Conservation (phyloP, 2,329 filamentous ascomycete genomes). For the Calycina marina region DNA sequence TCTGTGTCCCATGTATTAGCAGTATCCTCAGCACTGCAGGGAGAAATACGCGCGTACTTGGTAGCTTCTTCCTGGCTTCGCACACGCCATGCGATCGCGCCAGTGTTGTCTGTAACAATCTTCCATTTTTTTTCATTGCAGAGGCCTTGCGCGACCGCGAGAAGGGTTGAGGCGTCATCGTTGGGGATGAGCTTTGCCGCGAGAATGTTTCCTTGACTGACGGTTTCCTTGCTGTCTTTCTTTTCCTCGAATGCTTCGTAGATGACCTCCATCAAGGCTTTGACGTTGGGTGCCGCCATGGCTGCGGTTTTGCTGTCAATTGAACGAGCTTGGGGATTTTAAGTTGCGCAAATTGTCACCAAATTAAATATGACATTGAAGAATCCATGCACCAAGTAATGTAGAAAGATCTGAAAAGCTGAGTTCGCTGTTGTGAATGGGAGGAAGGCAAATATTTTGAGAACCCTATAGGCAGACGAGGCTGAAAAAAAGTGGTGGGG, state of each 20-base stretch:
- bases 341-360: too few species aligned
- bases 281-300: constrained; percentile 10
- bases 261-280: constrained; percentile 15
- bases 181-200: constrained; percentile 42
- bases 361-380: constrained; percentile 34
- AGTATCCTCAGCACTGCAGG: neutral
- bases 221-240: neutral
- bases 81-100: constrained; percentile 41
- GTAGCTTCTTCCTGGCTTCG: constrained; percentile 44
- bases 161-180: constrained; percentile 37
- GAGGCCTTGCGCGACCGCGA: constrained; percentile 41
- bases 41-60: constrained; percentile 31
- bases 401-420: constrained; percentile 16
- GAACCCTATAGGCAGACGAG: constrained; percentile 9
- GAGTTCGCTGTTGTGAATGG: constrained; percentile 9
- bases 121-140: constrained; percentile 46
- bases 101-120: constrained; percentile 27
- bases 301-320: too few species aligned
- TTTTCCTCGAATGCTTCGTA: constrained; percentile 16
- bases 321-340: too few species aligned
- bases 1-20: constrained; percentile 23
- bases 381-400: constrained; percentile 13
- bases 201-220: constrained; percentile 25
- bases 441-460: constrained; percentile 3
- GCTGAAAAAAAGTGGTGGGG: constrained; percentile 11